phyloP scores from a whole-genome alignment of 495 filamentous ascomycete species.

The Lentithecium fluviatile region DNA sequence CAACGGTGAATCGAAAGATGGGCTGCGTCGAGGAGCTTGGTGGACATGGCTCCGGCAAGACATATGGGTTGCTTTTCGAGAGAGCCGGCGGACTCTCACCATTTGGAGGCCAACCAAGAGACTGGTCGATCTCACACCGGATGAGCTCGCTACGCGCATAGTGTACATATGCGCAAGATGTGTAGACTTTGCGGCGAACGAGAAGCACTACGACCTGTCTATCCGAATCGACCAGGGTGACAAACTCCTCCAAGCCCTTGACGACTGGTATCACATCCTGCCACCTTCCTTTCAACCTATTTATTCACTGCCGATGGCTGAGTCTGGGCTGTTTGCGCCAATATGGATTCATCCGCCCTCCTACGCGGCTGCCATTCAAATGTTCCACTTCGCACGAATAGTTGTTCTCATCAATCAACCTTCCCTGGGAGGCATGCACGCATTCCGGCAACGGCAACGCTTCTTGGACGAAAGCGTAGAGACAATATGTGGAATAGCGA shows the following conservation, averaged over 20 bases:
- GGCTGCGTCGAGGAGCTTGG: conserved; percentile 43
- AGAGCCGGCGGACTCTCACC: conserved; percentile 34
- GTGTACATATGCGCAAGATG: conserved; percentile 19
- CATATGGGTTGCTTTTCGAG: conserved; percentile 40
- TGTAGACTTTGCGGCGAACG: conserved; percentile 25
- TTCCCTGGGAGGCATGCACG: conserved; percentile 9
- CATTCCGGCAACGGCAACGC: conserved; percentile 14
- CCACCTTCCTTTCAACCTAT: conserved; percentile 18
- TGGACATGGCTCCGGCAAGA: conserved; percentile 46
- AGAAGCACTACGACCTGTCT: conserved; percentile 19
- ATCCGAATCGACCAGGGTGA: conserved; percentile 20
- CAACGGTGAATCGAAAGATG: conserved; percentile 40
- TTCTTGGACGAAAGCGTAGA: conserved; percentile 17
- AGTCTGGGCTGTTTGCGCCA: conserved; percentile 1
- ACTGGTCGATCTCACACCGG: conserved; percentile 15
- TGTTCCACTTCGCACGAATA: conserved; percentile 22
- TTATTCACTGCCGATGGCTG: neutral
- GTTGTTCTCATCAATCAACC: conserved; percentile 20
- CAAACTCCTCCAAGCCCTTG: conserved; percentile 16
- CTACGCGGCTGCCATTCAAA: conserved; percentile 12
- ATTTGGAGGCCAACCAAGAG: conserved; percentile 35
- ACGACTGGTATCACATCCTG: conserved; percentile 12
- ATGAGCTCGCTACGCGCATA: conserved; percentile 17
- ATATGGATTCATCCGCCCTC: conserved; percentile 24
- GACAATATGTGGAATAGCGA: conserved; percentile 19